Evolutionary conservation across 2,329 filamentous ascomycete genomes (phyloP), one percentile per base, ranked within the genome.

Genomic region (Penicillium brasilianum): DNA sequence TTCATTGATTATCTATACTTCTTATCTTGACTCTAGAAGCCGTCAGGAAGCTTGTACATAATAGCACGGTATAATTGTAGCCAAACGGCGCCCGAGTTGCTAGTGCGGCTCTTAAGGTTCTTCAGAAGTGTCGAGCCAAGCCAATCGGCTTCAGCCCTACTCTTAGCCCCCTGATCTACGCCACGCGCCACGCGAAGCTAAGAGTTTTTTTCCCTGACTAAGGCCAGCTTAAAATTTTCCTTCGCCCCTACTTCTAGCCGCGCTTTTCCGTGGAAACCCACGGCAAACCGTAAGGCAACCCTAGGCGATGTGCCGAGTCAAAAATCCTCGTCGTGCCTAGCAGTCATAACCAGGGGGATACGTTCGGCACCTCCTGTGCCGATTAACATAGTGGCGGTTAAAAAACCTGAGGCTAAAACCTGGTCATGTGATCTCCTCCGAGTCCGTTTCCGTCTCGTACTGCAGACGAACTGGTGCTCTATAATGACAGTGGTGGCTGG

Each of bases 71-170:
- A 9, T 18, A 28, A 28, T 16, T 30, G 22, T 10, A n/a, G 22
- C 44, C n/a, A 11, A 25, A 28, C 14, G 6, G 25, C 30, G 13
- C 25, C 25, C 30, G 14, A 4, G 1, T 48, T 43, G 39, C 32
- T 30, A 41, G 36, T 30, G 51, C 51, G 51, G 51, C 51, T 54
- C 51, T 41, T 16, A 30, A 54, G 36, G n/a, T 43, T 54, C 16
- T 54, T 54, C 36, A 14, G 4, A 22, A 22, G 14, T 28, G 25
- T 28, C 3, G 25, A 28, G 3, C 25, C 37, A 54, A 43, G 25
- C 51, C 51, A 54, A 54, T 54, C 51, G 51, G 51, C 51, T 54
- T 18, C 51, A 13, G 51, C 37, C 51, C 51, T 39, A 20, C 10
- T 8, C 11, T 13, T 18, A 25, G 50, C 50, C 50, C 50, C 50